A percentile compares a stretch with the other conserved stretches of the same genome.
These are phyloP conservation scores for Neurospora sp. DNA, from an alignment of 495 filamentous ascomycete species.

Conservation along the genomic window DNA sequence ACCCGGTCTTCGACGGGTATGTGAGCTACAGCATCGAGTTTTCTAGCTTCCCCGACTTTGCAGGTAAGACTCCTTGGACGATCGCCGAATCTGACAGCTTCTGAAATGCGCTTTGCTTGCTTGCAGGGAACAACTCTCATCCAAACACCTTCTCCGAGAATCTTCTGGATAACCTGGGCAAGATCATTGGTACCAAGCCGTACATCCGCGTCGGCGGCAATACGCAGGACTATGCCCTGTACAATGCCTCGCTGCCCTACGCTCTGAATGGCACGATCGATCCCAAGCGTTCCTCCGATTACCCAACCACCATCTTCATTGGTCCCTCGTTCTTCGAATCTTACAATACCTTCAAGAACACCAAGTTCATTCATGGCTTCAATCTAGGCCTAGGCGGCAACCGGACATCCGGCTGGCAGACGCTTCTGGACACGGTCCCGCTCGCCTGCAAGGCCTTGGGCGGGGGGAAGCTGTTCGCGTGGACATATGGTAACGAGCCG, in stretches of 20 bases:
- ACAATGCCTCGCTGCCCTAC: slow-evolving; percentile 42
- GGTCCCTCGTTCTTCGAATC: slow-evolving; percentile 59
- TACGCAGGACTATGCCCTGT: slow-evolving; percentile 54
- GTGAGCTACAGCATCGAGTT: slow-evolving; percentile 54
- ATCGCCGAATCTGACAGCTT: not conserved
- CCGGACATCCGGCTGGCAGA: slow-evolving; percentile 39
- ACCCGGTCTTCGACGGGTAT: slow-evolving; percentile 39
- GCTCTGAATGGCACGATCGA: slow-evolving; percentile 47
- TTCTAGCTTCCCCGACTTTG: slow-evolving; percentile 52
- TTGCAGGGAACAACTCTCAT: slow-evolving; percentile 32
- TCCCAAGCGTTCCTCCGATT: slow-evolving; percentile 42
- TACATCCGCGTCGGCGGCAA: slow-evolving; percentile 53
- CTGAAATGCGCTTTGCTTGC: not conserved
- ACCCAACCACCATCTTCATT: slow-evolving; percentile 50
- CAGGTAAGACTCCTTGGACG: slow-evolving; percentile 34
- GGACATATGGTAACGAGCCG: slow-evolving; percentile 61
- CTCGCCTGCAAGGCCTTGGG: slow-evolving; percentile 50
- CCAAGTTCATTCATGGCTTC: slow-evolving; percentile 54
- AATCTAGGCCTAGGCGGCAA: slow-evolving; percentile 51
- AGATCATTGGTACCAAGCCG: slow-evolving; percentile 41
- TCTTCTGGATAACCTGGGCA: slow-evolving; percentile 41
- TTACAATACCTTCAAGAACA: slow-evolving; percentile 46
- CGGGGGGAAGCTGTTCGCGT: slow-evolving; percentile 40
- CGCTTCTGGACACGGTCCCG: slow-evolving; percentile 43
- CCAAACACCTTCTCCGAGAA: slow-evolving; percentile 51